A percentile compares a stretch with the other conserved stretches of the same genome.
Evolutionary conservation across 768 basidiomycete species (phyloP).

Genomic region (Imleria badia): DNA sequence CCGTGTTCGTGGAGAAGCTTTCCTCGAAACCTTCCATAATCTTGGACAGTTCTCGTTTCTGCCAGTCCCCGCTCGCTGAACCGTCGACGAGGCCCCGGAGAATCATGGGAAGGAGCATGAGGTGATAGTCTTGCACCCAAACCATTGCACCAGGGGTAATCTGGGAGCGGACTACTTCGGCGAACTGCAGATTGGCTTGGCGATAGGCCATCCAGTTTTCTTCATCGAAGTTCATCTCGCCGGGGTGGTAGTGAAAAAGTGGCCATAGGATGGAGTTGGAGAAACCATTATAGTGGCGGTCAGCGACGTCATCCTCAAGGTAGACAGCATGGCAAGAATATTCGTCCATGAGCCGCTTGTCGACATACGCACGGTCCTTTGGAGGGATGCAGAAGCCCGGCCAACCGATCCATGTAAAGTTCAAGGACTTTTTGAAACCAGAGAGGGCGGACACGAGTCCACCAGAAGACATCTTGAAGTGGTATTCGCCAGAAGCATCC

Average conservation of each 20-base stretch:
- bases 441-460: slow-evolving; percentile 96
- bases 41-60: slow-evolving; percentile 59
- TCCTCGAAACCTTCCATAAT: slow-evolving; percentile 73
- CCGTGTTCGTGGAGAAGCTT: slow-evolving; percentile 33
- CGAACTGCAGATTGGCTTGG: slow-evolving; percentile 94
- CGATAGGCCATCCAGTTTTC: slow-evolving; percentile 98
- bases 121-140: slow-evolving; percentile 98
- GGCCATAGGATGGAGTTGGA: slow-evolving; percentile 99
- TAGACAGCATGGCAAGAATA: slow-evolving; percentile 98
- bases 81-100: slow-evolving; percentile 87
- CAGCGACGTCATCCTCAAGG: slow-evolving; percentile 97
- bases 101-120: slow-evolving; percentile 97
- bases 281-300: slow-evolving; percentile 97
- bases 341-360: slow-evolving; percentile 90
- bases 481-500: slow-evolving; percentile 89
- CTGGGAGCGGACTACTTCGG: slow-evolving; percentile 81
- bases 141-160: slow-evolving; percentile 89
- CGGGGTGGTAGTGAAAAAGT: slow-evolving; percentile 98
- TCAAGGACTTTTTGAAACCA: slow-evolving; percentile 97
- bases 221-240: slow-evolving; percentile 99
- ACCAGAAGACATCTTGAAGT: slow-evolving; percentile 99
- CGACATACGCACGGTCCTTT: slow-evolving; percentile 88
- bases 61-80: slow-evolving; percentile 54
- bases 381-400: slow-evolving; percentile 91
- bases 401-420: slow-evolving; percentile 98